phyloP scores from a whole-genome alignment of 2,329 filamentous ascomycete genomes.

The Fusarium sororula region DNA sequence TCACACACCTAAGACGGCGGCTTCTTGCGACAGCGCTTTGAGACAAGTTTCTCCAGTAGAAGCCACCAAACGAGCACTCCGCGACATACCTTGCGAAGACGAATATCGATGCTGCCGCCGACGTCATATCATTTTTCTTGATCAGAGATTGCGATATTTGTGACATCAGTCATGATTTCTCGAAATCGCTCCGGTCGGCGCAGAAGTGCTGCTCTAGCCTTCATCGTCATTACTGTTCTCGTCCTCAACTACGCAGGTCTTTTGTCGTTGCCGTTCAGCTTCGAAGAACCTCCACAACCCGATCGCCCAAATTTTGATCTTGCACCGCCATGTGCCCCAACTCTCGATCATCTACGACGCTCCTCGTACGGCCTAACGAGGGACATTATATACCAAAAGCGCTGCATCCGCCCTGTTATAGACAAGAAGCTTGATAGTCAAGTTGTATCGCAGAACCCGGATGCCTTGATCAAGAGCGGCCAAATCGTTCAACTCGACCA shows the following conservation, averaged over 20 bases:
- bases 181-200: conserved; percentile 30
- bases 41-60: background rate
- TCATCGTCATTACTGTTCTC: conserved; percentile 9
- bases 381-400: conserved; percentile 55
- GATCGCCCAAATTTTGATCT: conserved; percentile 32
- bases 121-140: conserved; percentile 13
- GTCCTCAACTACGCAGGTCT: conserved; percentile 18
- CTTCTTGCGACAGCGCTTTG: background rate
- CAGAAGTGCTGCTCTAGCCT: conserved; percentile 17
- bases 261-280: conserved; percentile 34
- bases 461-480: conserved; percentile 48
- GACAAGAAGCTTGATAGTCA: conserved; percentile 48
- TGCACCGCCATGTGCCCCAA: conserved; percentile 39
- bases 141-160: background rate
- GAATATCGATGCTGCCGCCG: background rate
- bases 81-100: background rate
- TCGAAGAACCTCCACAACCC: conserved; percentile 22
- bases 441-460: conserved; percentile 49
- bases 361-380: conserved; percentile 49
- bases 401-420: conserved; percentile 53
- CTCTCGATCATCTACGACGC: conserved; percentile 45
- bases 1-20: background rate
- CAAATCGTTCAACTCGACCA: conserved; percentile 44
- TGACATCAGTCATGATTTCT: conserved; percentile 19
- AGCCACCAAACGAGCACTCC: background rate